Evolutionary conservation across 1,284 basidiomycete genomes (phyloP).

Genomic region (Cystobasidium slooffiae): DNA sequence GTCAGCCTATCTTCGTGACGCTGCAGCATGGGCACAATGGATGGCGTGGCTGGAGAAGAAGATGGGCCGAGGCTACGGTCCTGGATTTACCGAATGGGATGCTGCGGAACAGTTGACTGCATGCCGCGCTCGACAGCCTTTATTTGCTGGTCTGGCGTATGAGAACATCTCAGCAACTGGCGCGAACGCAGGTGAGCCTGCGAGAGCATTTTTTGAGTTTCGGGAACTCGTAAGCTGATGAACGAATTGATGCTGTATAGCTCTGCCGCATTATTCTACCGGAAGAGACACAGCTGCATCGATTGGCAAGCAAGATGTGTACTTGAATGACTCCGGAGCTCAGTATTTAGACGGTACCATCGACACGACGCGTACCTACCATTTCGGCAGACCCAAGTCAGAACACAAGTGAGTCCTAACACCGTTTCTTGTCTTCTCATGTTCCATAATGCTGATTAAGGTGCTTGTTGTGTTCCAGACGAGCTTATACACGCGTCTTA

Average conservation of each 20-base stretch:
- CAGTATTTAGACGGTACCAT: slow-evolving; percentile 84
- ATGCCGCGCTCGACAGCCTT: slow-evolving; percentile 68
- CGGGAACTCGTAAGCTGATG: neutral
- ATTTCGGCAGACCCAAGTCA: slow-evolving; percentile 78
- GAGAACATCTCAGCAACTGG: slow-evolving; percentile 91
- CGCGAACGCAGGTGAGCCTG: slow-evolving; percentile 63
- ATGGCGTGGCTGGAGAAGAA: slow-evolving; percentile 89
- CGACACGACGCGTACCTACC: slow-evolving; percentile 86
- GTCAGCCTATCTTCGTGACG: slow-evolving; percentile 85
- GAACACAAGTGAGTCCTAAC: slow-evolving; percentile 65
- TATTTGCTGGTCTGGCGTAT: slow-evolving; percentile 77
- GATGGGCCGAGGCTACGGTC: slow-evolving; percentile 68
- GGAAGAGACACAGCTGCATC: slow-evolving; percentile 69
- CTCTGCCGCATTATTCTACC: slow-evolving; percentile 90
- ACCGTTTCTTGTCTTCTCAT: too few species aligned
- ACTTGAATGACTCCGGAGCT: slow-evolving; percentile 69
- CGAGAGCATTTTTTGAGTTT: slow-evolving; percentile 57
- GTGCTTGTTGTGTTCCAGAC: slow-evolving; percentile 50
- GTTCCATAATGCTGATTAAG: neutral
- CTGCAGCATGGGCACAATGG: slow-evolving; percentile 84
- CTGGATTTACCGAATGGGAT: slow-evolving; percentile 78
- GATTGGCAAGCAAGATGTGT: slow-evolving; percentile 79
- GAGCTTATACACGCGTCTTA: slow-evolving; percentile 90
- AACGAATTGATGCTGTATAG: slow-evolving; percentile 58
- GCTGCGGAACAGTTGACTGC: slow-evolving; percentile 81